Conservation (phyloP, 345 rosid species). For the Salix arbutifolia region DNA sequence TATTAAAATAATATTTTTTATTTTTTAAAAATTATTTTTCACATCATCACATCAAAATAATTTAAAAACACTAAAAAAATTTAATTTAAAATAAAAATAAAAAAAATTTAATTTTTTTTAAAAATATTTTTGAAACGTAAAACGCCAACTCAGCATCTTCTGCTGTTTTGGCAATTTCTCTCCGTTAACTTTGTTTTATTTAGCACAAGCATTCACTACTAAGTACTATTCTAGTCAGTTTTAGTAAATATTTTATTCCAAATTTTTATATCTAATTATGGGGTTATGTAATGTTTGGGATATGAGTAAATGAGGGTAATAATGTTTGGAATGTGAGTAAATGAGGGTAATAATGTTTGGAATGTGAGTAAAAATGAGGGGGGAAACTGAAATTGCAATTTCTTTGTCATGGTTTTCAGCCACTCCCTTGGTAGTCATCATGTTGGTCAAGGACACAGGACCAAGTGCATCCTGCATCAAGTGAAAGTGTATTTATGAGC, state of each 20-base stretch:
- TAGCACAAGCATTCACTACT: neutral
- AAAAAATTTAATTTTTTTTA: too few relatives aligned
- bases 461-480: neutral
- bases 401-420: neutral
- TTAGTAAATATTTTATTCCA: neutral
- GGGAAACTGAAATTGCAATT: neutral
- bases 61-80: too few relatives aligned
- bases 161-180: neutral
- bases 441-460: neutral
- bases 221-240: neutral
- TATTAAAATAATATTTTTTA: too few relatives aligned
- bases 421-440: neutral
- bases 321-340: neutral
- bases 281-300: neutral
- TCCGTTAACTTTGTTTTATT: neutral
- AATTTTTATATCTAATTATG: too few relatives aligned
- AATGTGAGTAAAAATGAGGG: neutral
- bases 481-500: neutral
- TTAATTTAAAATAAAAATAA: too few relatives aligned
- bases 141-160: neutral
- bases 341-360: neutral
- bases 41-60: too few relatives aligned
- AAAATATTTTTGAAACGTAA: too few relatives aligned
- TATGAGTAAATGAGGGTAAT: neutral
- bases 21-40: too few relatives aligned